phyloP scores from a whole-genome alignment of 257 asterid species.

The Rubia yunnanensis region DNA sequence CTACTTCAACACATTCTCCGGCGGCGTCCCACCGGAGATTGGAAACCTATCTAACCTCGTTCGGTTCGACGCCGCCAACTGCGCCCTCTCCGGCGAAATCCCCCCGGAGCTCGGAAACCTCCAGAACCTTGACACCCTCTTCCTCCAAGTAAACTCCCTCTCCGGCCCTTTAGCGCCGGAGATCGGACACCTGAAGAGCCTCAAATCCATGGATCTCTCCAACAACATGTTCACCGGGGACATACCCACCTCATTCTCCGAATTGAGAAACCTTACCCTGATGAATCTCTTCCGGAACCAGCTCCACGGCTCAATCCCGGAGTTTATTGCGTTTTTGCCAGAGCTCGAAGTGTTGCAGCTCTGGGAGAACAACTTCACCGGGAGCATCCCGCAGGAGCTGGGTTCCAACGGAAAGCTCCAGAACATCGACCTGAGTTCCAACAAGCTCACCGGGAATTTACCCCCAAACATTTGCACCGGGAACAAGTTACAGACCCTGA shows the following conservation, averaged over 20 bases:
- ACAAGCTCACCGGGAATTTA: slow-evolving; percentile 76
- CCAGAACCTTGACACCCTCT: slow-evolving; percentile 72
- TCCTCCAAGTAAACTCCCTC: slow-evolving; percentile 74
- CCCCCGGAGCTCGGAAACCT: slow-evolving; percentile 65
- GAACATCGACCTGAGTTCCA: slow-evolving; percentile 67
- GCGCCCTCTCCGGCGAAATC: slow-evolving; percentile 75
- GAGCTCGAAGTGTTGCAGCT: slow-evolving; percentile 72
- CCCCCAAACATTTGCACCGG: slow-evolving; percentile 70
- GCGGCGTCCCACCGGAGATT: slow-evolving; percentile 72
- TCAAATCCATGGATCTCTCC: slow-evolving; percentile 88
- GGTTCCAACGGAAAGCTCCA: slow-evolving; percentile 67
- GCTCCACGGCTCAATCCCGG: slow-evolving; percentile 90
- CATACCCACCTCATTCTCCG: slow-evolving; percentile 54
- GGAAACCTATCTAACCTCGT: slow-evolving; percentile 53
- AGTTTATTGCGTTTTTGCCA: slow-evolving; percentile 69
- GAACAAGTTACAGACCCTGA: slow-evolving; percentile 52
- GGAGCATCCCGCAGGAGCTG: slow-evolving; percentile 61
- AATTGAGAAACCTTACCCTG: slow-evolving; percentile 65
- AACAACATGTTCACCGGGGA: slow-evolving; percentile 71
- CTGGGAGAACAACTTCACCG: slow-evolving; percentile 97
- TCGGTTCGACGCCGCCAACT: slow-evolving; percentile 72
- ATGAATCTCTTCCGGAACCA: slow-evolving; percentile 77
- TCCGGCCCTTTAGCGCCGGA: slow-evolving; percentile 59
- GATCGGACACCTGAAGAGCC: slow-evolving; percentile 58
- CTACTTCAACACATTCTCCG: slow-evolving; percentile 58